A percentile compares a stretch with the other conserved stretches of the same genome.
Evolutionary conservation across 805 yeast genomes (phyloP).

Genomic region (Teunomyces stri): DNA sequence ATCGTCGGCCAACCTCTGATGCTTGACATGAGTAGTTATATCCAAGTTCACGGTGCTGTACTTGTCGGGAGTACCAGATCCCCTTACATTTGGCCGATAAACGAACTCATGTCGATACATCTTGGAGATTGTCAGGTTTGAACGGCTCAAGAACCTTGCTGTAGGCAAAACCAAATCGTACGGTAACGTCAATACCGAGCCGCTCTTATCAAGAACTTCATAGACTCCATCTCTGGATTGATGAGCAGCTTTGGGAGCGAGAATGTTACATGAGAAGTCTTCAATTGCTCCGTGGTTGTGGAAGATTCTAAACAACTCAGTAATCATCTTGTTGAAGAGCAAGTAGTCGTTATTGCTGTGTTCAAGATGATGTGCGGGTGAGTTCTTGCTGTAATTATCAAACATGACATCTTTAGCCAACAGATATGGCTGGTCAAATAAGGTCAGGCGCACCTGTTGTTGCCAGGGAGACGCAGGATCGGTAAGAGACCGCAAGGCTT

Average conservation of each 20-base stretch:
- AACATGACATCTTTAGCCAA: conserved; percentile 82
- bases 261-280: conserved; percentile 55
- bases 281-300: conserved; percentile 85
- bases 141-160: conserved; percentile 78
- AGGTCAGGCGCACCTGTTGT: conserved; percentile 80
- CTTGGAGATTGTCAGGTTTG: conserved; percentile 52
- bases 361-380: conserved; percentile 25
- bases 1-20: conserved; percentile 59
- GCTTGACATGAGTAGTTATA: conserved; percentile 52
- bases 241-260: conserved; percentile 82
- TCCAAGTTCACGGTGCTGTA: conserved; percentile 88
- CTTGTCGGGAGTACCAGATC: conserved; percentile 66
- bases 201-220: conserved; percentile 80
- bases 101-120: conserved; percentile 77
- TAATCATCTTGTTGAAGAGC: conserved; percentile 57
- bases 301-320: conserved; percentile 62
- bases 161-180: conserved; percentile 87
- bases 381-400: conserved; percentile 46
- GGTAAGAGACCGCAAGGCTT: conserved; percentile 79
- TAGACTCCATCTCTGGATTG: conserved; percentile 63
- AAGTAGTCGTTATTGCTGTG: conserved; percentile 45
- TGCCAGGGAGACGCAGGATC: conserved; percentile 95
- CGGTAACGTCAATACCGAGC: conserved; percentile 84
- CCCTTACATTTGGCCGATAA: conserved; percentile 60
- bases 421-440: conserved; percentile 82